Evolutionary conservation across 2,329 filamentous ascomycete species (phyloP), one percentile per base, ranked within the genome.

Genomic region (Microsporum audouinii): DNA sequence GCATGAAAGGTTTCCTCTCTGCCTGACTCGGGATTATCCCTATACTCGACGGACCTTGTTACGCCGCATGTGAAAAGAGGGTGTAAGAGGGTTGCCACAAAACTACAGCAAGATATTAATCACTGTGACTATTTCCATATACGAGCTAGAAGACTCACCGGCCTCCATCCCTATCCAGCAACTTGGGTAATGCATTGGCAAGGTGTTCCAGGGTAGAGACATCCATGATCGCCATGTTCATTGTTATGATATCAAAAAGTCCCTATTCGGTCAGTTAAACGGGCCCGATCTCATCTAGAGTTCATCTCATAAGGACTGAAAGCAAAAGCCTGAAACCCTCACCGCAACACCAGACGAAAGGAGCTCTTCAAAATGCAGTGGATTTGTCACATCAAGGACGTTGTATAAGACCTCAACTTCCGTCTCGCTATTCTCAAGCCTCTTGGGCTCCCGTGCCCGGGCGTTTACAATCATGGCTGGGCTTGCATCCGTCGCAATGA

Each of bases 151-250:
- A 10, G 34, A 76, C 76, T 66, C 70, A 78, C 73, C 77, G 71
- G 55, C 64, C 63, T 14, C 72, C 77, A 17, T 71, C 70, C 6
- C 69, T 68, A 23, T 73, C 74, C 56, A 80, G 67, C 23, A 80
- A 69, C 57, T 66, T 66, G 2, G 74, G 74, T 34, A 81, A 66
- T 0, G 74, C 72, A 10, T 68, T 63, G 1, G 75, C 78, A 7
- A 81, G 67, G 1, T 76, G 74, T 7, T 75, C 72, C 3, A 81
- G 66, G 5, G 71, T 72, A 23, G 75, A 68, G 2, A 80, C 70
- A 60, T 80, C 79, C 75, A 79, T 80, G 49, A 80, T 68, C 6
- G 77, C 78, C 74, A 79, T 79, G 66, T 79, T 81, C 63, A 79
- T 76, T 17, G 76, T 70, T 27, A 80, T 68, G 17, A 78, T 68